Conservation (phyloP, 768 basidiomycete species). For the Calocybe indica region DNA sequence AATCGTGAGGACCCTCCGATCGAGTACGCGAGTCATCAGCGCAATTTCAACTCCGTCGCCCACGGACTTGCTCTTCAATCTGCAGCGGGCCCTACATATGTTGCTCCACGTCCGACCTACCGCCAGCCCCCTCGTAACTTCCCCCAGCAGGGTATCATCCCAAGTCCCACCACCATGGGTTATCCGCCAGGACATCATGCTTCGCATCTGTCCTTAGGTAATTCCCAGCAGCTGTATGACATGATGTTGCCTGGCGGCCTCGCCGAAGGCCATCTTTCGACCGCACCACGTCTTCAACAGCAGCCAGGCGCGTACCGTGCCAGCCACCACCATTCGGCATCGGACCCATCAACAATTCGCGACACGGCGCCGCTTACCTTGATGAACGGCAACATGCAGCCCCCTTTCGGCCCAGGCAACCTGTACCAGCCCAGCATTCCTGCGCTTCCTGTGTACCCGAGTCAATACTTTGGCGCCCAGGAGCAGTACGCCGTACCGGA, state of each 20-base stretch:
- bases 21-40: conserved; percentile 56
- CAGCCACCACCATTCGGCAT: conserved; percentile 78
- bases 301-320: conserved; percentile 70
- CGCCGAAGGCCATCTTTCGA: conserved; percentile 48
- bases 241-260: conserved; percentile 56
- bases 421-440: conserved; percentile 53
- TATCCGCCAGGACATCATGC: conserved; percentile 45
- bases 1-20: conserved; percentile 41
- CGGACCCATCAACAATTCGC: conserved; percentile 72
- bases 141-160: conserved; percentile 46
- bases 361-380: conserved; percentile 66
- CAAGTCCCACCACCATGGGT: conserved; percentile 47
- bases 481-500: conserved; percentile 52
- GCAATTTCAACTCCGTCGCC: conserved; percentile 44
- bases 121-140: conserved; percentile 59
- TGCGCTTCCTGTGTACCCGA: conserved; percentile 59
- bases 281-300: conserved; percentile 73
- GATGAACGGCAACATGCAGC: conserved; percentile 49
- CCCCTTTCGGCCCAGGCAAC: conserved; percentile 39
- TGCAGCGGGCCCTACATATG: conserved; percentile 38
- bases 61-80: conserved; percentile 26
- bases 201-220: conserved; percentile 67
- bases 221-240: conserved; percentile 73
- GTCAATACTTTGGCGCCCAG: conserved; percentile 61
- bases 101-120: conserved; percentile 51